Percentiles rank a stretch among this genome's conserved stretches.
phyloP scores from a whole-genome alignment of 306 rosid genomes.

The Vachellia collinsii region DNA sequence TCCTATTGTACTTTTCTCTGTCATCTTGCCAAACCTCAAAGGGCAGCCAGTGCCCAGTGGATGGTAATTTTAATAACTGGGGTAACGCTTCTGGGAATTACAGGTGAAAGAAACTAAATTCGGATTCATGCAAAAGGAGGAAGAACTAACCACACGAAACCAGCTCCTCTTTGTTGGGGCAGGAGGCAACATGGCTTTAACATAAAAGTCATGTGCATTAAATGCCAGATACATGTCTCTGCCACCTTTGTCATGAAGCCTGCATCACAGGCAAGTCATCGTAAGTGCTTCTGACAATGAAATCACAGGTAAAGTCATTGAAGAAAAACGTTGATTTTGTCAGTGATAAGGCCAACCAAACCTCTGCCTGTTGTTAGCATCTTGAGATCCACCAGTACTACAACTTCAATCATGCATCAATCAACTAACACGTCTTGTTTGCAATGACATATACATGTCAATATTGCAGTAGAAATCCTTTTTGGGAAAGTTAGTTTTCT shows the following conservation, averaged over 20 bases:
- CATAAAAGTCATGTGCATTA: constrained; percentile 74
- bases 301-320: not conserved
- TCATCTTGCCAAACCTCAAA: not conserved
- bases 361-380: not conserved
- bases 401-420: not conserved
- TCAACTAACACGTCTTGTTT: not conserved
- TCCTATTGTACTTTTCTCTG: not conserved
- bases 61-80: not conserved
- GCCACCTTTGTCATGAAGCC: constrained; percentile 77
- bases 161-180: constrained; percentile 69
- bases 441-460: not conserved
- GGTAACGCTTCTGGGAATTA: constrained; percentile 1
- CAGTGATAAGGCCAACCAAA: constrained; percentile 4
- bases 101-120: constrained; percentile 3
- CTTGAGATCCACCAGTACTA: not conserved
- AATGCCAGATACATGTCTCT: constrained; percentile 88
- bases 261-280: constrained; percentile 37
- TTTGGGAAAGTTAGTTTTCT: not conserved
- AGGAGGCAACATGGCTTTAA: constrained; percentile 57
- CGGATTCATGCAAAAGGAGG: constrained; percentile 15
- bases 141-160: constrained; percentile 89
- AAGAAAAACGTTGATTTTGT: not conserved
- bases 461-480: not conserved
- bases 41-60: not conserved
- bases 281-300: not conserved